Conservation (phyloP, 768 basidiomycete genomes). For the Pisolithus albus region DNA sequence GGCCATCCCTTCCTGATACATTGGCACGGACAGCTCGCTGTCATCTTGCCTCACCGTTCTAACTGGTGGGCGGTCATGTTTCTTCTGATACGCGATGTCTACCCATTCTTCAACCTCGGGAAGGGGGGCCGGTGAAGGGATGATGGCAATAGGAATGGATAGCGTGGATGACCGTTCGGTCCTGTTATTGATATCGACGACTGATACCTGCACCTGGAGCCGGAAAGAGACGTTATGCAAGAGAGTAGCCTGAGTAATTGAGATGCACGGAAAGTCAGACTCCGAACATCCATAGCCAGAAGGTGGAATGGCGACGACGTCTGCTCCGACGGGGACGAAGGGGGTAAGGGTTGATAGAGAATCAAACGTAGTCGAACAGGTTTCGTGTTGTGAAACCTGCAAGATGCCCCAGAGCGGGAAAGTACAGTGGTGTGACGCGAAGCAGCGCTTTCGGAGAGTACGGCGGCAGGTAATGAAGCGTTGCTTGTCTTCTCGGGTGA, state of each 20-base stretch:
- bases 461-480: slow-evolving; percentile 36
- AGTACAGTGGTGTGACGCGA: slow-evolving; percentile 44
- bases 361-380: slow-evolving; percentile 75
- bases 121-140: slow-evolving; percentile 72
- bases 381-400: slow-evolving; percentile 75
- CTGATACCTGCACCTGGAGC: slow-evolving; percentile 66
- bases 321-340: slow-evolving; percentile 43
- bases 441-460: slow-evolving; percentile 32
- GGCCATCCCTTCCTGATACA: slow-evolving; percentile 64
- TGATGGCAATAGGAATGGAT: slow-evolving; percentile 61
- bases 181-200: slow-evolving; percentile 62
- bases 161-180: slow-evolving; percentile 63
- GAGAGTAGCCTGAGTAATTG: slow-evolving; percentile 75
- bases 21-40: slow-evolving; percentile 49
- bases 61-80: slow-evolving; percentile 75
- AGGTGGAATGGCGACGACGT: slow-evolving; percentile 36
- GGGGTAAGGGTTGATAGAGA: slow-evolving; percentile 56
- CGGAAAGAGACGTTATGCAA: slow-evolving; percentile 79
- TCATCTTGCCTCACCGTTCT: slow-evolving; percentile 69
- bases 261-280: slow-evolving; percentile 58
- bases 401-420: slow-evolving; percentile 84
- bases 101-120: slow-evolving; percentile 69
- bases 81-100: slow-evolving; percentile 77
- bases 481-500: slow-evolving; percentile 26
- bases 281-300: slow-evolving; percentile 43